phyloP scores from a whole-genome alignment of 495 filamentous ascomycete species.

The Aspergillus affinis region DNA sequence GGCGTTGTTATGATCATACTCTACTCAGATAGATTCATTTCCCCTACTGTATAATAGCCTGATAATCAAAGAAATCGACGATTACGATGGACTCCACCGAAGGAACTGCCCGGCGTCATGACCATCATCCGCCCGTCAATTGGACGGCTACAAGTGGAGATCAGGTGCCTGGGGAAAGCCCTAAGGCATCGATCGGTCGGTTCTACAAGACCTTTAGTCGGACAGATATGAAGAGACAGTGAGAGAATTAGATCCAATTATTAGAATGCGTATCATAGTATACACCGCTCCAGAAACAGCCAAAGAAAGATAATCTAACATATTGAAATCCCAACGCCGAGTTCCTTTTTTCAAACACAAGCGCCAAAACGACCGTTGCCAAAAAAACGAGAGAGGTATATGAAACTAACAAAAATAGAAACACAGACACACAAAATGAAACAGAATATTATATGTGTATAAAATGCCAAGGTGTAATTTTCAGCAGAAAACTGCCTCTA shows the following conservation, averaged over 20 bases:
- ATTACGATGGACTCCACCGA: background rate
- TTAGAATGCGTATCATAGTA: background rate
- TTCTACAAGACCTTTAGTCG: background rate
- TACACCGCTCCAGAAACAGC: background rate
- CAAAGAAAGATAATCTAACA: constrained; percentile 7
- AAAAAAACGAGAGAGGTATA: constrained; percentile 15
- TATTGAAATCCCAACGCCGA: constrained; percentile 3
- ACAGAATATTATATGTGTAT: constrained; percentile 8
- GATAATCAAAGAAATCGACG: background rate
- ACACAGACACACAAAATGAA: constrained; percentile 5
- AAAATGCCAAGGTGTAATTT: constrained; percentile 12
- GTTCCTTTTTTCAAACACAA: constrained; percentile 4
- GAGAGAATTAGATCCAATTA: background rate
- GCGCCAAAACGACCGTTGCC: constrained; percentile 32
- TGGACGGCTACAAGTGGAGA: background rate
- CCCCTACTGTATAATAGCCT: background rate
- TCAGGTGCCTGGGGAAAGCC: background rate
- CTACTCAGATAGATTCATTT: background rate
- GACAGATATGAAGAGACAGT: too few relatives aligned
- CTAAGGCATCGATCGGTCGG: background rate
- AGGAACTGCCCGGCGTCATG: background rate
- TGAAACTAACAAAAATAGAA: constrained; percentile 13
- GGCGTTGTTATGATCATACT: background rate
- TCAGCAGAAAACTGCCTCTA: constrained; percentile 49
- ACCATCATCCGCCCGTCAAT: background rate